Percentiles rank a stretch among this genome's conserved stretches.
Conservation (phyloP, 306 rosid genomes). For the Rubus parviflorus region DNA sequence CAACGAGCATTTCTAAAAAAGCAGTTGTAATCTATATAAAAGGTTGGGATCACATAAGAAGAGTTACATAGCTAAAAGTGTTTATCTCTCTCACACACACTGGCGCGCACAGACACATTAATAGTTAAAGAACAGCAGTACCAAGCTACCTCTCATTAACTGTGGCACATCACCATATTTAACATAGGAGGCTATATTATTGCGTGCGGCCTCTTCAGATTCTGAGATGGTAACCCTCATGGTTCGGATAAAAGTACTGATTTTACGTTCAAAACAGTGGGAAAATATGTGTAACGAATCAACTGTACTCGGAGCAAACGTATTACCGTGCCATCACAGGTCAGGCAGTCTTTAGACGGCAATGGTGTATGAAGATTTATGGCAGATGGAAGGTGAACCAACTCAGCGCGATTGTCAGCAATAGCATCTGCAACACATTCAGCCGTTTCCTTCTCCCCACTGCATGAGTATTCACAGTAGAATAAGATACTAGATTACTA, state of each 20-base stretch:
- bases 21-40: neutral
- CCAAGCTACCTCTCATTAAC: neutral
- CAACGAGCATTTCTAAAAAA: neutral
- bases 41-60: neutral
- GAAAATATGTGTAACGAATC: slow-evolving; percentile 1
- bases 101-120: neutral
- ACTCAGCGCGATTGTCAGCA: slow-evolving; percentile 72
- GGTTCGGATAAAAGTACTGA: slow-evolving; percentile 3
- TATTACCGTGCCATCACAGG: slow-evolving; percentile 91
- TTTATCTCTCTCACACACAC: neutral
- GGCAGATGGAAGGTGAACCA: slow-evolving; percentile 84
- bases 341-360: slow-evolving; percentile 91
- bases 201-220: neutral
- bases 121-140: neutral
- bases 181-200: neutral
- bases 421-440: slow-evolving; percentile 86
- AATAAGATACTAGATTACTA: slow-evolving; percentile 15
- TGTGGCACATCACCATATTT: neutral
- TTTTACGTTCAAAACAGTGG: neutral
- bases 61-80: neutral
- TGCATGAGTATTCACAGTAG: slow-evolving; percentile 40
- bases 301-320: neutral
- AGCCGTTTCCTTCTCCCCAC: slow-evolving; percentile 92
- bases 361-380: slow-evolving; percentile 61
- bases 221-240: slow-evolving; percentile 1